Percentiles rank a stretch among this genome's conserved stretches.
phyloP scores from a whole-genome alignment of 768 basidiomycete genomes.

The Exidia glandulosa region DNA sequence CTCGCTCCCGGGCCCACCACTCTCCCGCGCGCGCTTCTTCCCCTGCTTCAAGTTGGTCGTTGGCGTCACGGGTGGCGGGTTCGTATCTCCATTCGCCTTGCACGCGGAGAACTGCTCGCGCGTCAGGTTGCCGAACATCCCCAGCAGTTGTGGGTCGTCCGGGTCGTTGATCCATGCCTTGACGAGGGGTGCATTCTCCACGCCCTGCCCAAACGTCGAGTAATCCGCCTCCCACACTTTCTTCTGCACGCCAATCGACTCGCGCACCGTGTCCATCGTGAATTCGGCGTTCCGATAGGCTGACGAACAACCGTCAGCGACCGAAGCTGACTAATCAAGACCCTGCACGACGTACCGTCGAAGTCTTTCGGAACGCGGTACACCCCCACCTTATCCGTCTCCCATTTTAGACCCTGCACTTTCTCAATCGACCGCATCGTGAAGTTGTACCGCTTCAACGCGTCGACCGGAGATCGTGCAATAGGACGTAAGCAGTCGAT shows the following conservation, averaged over 20 bases:
- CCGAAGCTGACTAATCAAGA: neutral
- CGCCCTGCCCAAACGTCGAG: neutral
- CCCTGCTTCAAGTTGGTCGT: neutral
- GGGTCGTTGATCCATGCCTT: neutral
- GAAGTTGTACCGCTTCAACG: neutral
- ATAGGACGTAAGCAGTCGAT: neutral
- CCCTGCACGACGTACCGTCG: neutral
- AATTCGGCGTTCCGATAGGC: neutral
- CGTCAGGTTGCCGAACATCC: neutral
- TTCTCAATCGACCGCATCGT: neutral
- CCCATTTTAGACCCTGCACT: neutral
- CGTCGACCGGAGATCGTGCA: neutral
- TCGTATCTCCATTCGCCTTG: neutral
- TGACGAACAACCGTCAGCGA: neutral
- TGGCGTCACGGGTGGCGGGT: neutral
- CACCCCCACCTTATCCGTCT: neutral
- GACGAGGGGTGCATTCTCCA: neutral
- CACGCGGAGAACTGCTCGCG: neutral
- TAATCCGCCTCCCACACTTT: neutral
- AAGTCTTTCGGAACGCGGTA: neutral
- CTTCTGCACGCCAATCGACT: neutral
- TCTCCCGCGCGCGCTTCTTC: neutral
- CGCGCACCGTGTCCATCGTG: neutral
- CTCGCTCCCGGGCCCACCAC: neutral
- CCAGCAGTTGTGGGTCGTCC: neutral